Conservation (phyloP, 2,329 filamentous ascomycete species). For the Trichoderma simmonsii region DNA sequence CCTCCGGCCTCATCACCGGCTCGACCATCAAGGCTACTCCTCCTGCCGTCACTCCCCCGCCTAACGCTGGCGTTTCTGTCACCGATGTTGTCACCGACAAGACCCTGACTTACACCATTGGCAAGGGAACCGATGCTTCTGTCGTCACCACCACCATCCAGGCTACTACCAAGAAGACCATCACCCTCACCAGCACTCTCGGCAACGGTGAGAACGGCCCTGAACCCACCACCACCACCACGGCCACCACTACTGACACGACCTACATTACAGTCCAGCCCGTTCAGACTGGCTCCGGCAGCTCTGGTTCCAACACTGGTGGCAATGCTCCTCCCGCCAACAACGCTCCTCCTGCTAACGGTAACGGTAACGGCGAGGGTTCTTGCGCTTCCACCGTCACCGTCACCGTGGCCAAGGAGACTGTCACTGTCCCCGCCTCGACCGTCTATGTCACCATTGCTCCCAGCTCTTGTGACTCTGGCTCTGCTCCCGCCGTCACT, state of each 20-base stretch:
- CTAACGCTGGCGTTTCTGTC: conserved; percentile 25
- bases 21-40: conserved; percentile 34
- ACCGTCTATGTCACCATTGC: conserved; percentile 37
- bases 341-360: conserved; percentile 6
- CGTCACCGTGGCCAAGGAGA: conserved; percentile 26
- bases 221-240: conserved; percentile 38
- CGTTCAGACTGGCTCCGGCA: conserved; percentile 22
- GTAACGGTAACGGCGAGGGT: conserved; percentile 7
- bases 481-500: conserved; percentile 25
- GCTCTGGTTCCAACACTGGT: conserved; percentile 21
- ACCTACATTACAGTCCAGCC: conserved; percentile 33
- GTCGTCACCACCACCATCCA: conserved; percentile 44
- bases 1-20: conserved; percentile 38
- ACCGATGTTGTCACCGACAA: conserved; percentile 32
- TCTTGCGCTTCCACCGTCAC: conserved; percentile 26
- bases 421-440: conserved; percentile 31
- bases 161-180: conserved; percentile 40
- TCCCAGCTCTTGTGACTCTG: conserved; percentile 21
- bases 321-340: conserved; percentile 1
- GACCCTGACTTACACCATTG: conserved; percentile 36
- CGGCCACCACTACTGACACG: conserved; percentile 37
- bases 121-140: conserved; percentile 26
- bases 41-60: conserved; percentile 23
- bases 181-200: conserved; percentile 29
- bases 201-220: conserved; percentile 12